Conservation (phyloP, 352 stramenopile species). For the Globisporangium rhizosaccharum region DNA sequence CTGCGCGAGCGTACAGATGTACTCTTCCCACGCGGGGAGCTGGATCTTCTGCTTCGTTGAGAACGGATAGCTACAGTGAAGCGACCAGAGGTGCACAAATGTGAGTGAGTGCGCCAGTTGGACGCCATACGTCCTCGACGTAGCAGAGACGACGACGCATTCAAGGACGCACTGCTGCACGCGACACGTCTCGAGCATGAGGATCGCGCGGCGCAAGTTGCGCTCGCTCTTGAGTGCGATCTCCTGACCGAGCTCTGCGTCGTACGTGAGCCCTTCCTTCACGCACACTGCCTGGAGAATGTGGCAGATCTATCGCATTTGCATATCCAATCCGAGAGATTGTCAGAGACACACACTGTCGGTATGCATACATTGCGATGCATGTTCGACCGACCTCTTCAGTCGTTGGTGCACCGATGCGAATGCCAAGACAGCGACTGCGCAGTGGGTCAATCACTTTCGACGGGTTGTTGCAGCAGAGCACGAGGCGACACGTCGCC, state of each 20-base stretch:
- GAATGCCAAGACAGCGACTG: constrained; percentile 93
- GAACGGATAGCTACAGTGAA: constrained; percentile 73
- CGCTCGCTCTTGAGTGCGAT: constrained; percentile 91
- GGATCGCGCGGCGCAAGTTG: constrained; percentile 94
- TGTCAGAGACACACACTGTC: too few species aligned
- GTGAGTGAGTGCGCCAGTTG: too few species aligned
- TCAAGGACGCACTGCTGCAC: constrained; percentile 50
- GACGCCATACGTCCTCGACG: neutral
- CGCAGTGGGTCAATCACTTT: constrained; percentile 98
- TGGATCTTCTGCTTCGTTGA: constrained; percentile 74
- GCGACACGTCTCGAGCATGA: constrained; percentile 96
- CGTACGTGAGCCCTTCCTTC: constrained; percentile 91
- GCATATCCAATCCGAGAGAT: neutral
- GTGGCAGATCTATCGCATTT: constrained; percentile 66
- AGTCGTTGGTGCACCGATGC: constrained; percentile 89
- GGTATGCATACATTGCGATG: too few species aligned
- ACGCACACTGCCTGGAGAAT: constrained; percentile 88
- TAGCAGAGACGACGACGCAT: neutral
- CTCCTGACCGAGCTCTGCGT: constrained; percentile 83
- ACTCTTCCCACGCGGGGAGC: constrained; percentile 96
- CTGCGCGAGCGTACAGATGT: constrained; percentile 92
- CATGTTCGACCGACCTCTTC: constrained; percentile 64
- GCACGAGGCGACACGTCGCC: constrained; percentile 93
- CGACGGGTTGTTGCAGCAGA: constrained; percentile 95
- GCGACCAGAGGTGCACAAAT: too few species aligned